Conservation (phyloP, 2,329 filamentous ascomycete species). For the Colletotrichum nymphaeae region DNA sequence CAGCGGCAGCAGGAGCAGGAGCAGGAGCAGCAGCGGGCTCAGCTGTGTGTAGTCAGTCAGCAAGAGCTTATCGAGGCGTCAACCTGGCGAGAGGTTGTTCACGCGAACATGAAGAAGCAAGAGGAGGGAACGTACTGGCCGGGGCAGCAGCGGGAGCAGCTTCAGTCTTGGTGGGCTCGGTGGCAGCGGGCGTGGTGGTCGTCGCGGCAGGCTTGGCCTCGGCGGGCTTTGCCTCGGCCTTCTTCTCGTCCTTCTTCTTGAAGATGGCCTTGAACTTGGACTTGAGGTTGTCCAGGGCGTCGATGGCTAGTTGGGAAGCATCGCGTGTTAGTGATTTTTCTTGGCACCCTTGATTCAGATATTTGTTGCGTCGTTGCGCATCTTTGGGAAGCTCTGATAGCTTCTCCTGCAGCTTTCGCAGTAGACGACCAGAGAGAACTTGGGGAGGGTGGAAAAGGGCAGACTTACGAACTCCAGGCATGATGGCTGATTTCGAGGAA, state of each 20-base stretch:
- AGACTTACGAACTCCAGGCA: constrained; percentile 66
- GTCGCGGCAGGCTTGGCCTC: constrained; percentile 39
- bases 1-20: constrained; percentile 30
- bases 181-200: constrained; percentile 41
- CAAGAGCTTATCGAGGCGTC: neutral
- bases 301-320: constrained; percentile 50
- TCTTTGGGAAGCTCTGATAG: neutral
- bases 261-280: constrained; percentile 65
- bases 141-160: constrained; percentile 34
- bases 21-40: constrained; percentile 35
- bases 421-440: neutral
- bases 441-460: neutral
- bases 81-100: neutral
- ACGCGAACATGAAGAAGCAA: neutral
- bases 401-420: too few species aligned
- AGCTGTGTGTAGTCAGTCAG: constrained; percentile 19
- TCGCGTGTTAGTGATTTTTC: constrained; percentile 26
- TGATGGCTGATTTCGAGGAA: constrained; percentile 48
- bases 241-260: constrained; percentile 58
- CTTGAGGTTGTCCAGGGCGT: constrained; percentile 66
- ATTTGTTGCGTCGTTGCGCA: neutral
- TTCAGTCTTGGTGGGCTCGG: constrained; percentile 43
- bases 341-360: constrained; percentile 9
- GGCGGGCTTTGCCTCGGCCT: constrained; percentile 43
- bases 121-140: constrained; percentile 15